phyloP scores from a whole-genome alignment of 345 rosid species.

The Barbarea vulgaris region DNA sequence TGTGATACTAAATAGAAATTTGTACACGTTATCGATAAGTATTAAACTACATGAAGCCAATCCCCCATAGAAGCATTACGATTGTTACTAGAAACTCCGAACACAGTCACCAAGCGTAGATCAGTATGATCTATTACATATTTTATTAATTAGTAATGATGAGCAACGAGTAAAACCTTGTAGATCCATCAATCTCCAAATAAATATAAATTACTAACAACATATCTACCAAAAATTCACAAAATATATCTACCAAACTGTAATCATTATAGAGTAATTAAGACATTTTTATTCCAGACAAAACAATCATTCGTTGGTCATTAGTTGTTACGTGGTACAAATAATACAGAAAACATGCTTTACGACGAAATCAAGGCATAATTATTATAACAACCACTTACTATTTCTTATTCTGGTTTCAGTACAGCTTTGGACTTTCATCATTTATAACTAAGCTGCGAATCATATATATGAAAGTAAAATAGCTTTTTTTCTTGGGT shows the following conservation, averaged over 20 bases:
- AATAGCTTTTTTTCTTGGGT: too few species aligned
- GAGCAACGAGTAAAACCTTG: neutral
- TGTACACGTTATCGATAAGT: neutral
- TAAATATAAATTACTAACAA: slow-evolving; percentile 1
- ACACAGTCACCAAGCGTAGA: neutral
- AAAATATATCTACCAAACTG: slow-evolving; percentile 26
- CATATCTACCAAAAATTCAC: slow-evolving; percentile 22
- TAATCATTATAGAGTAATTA: slow-evolving; percentile 34
- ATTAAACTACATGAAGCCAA: neutral
- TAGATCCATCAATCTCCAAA: slow-evolving; percentile 28
- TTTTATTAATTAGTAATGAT: neutral
- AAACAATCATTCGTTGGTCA: slow-evolving; percentile 31
- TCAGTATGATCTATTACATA: neutral
- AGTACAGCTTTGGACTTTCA: too few species aligned
- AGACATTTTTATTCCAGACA: neutral
- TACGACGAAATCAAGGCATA: slow-evolving; percentile 31
- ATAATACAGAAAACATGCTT: slow-evolving; percentile 19
- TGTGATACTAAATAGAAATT: too few species aligned
- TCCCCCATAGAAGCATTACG: neutral
- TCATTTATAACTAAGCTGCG: too few species aligned
- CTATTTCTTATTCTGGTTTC: too few species aligned
- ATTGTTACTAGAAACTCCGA: neutral
- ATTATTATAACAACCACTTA: slow-evolving; percentile 9
- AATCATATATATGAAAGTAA: too few species aligned
- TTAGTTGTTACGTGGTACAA: slow-evolving; percentile 32